Conservation (phyloP, 2,329 filamentous ascomycete genomes). For the Lachnellula hyalina region DNA sequence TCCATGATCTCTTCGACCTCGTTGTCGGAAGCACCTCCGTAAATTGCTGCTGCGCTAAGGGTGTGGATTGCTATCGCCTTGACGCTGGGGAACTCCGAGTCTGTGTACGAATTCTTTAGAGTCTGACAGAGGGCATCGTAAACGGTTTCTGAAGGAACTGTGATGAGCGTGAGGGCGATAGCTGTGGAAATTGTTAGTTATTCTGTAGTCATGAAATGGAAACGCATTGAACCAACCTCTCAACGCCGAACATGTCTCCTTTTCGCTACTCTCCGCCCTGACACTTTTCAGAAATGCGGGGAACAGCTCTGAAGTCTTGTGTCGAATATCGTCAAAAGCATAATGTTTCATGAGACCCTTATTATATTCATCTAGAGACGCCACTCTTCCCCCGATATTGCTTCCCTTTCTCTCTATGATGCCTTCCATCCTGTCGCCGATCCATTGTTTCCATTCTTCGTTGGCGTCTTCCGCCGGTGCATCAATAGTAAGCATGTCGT, state of each 20-base stretch:
- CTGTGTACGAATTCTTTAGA: constrained; percentile 54
- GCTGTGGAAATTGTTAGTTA: constrained; percentile 35
- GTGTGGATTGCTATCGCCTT: constrained; percentile 65
- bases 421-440: constrained; percentile 55
- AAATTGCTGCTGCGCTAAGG: constrained; percentile 56
- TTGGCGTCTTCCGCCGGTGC: constrained; percentile 45
- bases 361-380: constrained; percentile 51
- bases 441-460: constrained; percentile 52
- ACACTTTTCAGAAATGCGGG: constrained; percentile 58
- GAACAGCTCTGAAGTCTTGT: constrained; percentile 49
- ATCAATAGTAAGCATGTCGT: constrained; percentile 39
- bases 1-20: constrained; percentile 61
- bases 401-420: constrained; percentile 65
- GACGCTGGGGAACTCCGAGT: constrained; percentile 49
- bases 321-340: constrained; percentile 52
- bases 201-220: neutral
- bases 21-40: constrained; percentile 58
- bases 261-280: constrained; percentile 55
- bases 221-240: constrained; percentile 38
- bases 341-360: constrained; percentile 58
- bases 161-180: constrained; percentile 58
- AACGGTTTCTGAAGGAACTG: constrained; percentile 52
- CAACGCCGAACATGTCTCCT: constrained; percentile 58
- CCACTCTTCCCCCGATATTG: constrained; percentile 57
- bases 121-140: constrained; percentile 52